phyloP scores from a whole-genome alignment of 208 protist genomes.

The Leishmania mexicana region DNA sequence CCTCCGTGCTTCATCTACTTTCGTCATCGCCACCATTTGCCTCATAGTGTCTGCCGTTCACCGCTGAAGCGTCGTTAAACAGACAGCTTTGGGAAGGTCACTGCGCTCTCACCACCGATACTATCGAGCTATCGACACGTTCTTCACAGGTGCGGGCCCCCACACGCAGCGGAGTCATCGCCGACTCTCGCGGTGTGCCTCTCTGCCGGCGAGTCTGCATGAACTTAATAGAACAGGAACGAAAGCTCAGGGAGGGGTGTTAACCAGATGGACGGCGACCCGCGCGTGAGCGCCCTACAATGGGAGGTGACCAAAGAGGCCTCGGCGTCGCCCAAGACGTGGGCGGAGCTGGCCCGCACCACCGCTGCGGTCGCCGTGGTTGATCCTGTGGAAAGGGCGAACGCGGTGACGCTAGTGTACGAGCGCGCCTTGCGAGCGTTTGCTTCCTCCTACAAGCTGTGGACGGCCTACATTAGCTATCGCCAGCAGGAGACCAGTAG shows the following conservation, averaged over 20 bases:
- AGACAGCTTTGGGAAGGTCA: not conserved
- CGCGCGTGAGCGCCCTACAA: slow-evolving; percentile 57
- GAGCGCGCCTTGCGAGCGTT: slow-evolving; percentile 75
- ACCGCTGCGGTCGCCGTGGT: slow-evolving; percentile 19
- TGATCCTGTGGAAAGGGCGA: slow-evolving; percentile 43
- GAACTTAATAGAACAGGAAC: not conserved
- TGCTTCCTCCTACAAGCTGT: slow-evolving; percentile 85
- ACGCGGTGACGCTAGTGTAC: slow-evolving; percentile 70
- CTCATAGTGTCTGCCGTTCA: not conserved
- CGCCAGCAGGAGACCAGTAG: slow-evolving; percentile 47
- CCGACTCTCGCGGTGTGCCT: not conserved
- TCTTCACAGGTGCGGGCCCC: not conserved
- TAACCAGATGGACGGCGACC: slow-evolving; percentile 26
- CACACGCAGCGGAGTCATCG: not conserved
- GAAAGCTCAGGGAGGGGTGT: no score
- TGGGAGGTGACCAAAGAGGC: slow-evolving; percentile 63
- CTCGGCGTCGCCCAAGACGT: slow-evolving; percentile 50
- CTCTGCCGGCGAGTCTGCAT: not conserved
- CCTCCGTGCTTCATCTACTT: not conserved
- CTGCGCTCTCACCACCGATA: not conserved
- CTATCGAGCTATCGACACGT: not conserved
- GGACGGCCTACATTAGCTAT: slow-evolving; percentile 70
- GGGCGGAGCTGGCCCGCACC: slow-evolving; percentile 57
- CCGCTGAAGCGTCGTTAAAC: not conserved
- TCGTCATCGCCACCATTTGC: not conserved